Conservation (phyloP, 208 protist species). For the Trypanosoma scelopori region DNA sequence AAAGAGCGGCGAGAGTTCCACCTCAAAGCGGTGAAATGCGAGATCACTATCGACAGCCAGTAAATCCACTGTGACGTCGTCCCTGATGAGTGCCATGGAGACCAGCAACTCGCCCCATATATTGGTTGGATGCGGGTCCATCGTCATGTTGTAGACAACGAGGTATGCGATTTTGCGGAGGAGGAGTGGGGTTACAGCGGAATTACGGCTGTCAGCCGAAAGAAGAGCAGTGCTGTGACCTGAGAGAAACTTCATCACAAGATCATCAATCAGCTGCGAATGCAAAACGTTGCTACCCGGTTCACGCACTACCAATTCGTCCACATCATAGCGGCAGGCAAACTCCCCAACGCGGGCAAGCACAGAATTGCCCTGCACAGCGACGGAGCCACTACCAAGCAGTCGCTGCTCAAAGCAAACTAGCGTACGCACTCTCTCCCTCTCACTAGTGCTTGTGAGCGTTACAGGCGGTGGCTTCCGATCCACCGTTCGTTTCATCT, state of each 20-base stretch:
- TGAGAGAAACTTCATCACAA: constrained; percentile 55
- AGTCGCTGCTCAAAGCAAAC: constrained; percentile 66
- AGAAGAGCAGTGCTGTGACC: constrained; percentile 67
- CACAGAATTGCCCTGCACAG: constrained; percentile 61
- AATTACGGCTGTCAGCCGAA: constrained; percentile 68
- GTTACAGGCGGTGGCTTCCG: constrained; percentile 6
- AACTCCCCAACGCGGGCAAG: constrained; percentile 45
- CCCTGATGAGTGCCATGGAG: constrained; percentile 76
- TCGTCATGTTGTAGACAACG: constrained; percentile 42
- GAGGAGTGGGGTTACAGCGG: constrained; percentile 69
- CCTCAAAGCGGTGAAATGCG: constrained; percentile 56
- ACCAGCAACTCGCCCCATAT: constrained; percentile 60
- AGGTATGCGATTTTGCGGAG: constrained; percentile 62
- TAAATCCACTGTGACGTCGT: constrained; percentile 68
- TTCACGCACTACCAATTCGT: constrained; percentile 65
- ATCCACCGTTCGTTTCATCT: constrained; percentile 5
- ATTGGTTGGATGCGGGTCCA: background rate
- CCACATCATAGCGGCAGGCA: constrained; percentile 60
- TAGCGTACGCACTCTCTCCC: constrained; percentile 41
- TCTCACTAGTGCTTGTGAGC: constrained; percentile 8
- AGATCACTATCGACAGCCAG: constrained; percentile 52
- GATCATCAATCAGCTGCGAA: constrained; percentile 55
- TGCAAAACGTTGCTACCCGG: constrained; percentile 37
- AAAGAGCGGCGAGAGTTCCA: constrained; percentile 58
- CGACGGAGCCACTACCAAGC: constrained; percentile 57